These are phyloP conservation scores for Boletus edulis DNA, from an alignment of 768 basidiomycete species.

Conservation along the genomic window DNA sequence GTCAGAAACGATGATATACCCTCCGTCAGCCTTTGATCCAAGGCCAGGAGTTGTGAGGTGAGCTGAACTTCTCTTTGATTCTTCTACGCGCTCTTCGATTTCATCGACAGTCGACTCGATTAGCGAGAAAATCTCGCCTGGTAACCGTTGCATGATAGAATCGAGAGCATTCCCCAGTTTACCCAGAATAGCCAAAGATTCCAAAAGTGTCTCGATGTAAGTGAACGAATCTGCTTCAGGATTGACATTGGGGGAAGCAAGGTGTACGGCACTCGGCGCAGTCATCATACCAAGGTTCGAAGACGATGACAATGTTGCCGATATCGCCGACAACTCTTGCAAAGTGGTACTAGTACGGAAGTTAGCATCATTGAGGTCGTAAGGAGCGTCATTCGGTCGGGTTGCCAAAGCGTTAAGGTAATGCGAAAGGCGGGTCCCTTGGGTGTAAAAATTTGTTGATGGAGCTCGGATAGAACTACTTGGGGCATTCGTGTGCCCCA, in stretches of 20 bases:
- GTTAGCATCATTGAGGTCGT: conserved; percentile 52
- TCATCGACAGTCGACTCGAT: conserved; percentile 89
- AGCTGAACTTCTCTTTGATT: conserved; percentile 52
- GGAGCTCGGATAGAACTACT: conserved; percentile 25
- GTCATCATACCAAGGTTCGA: conserved; percentile 23
- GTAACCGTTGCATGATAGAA: conserved; percentile 75
- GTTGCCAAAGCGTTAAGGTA: conserved; percentile 65
- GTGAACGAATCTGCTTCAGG: conserved; percentile 92
- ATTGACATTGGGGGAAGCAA: conserved; percentile 41
- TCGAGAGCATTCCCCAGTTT: conserved; percentile 85
- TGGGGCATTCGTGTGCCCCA: conserved; percentile 18
- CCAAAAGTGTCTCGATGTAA: conserved; percentile 90
- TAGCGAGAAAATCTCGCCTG: conserved; percentile 78
- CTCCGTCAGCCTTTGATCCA: conserved; percentile 46
- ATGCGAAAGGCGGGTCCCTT: conserved; percentile 51
- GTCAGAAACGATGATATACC: conserved; percentile 46
- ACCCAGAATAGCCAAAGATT: conserved; percentile 89
- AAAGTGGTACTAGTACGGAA: conserved; percentile 19
- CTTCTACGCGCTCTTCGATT: conserved; percentile 87
- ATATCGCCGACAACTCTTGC: conserved; percentile 20
- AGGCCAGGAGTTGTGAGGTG: conserved; percentile 35
- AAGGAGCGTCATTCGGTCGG: conserved; percentile 77
- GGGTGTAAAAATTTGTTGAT: conserved; percentile 36
- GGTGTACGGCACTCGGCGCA: conserved; percentile 18
- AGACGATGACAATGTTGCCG: conserved; percentile 22